Percentiles rank a stretch among this genome's conserved stretches.
phyloP scores from a whole-genome alignment of 2,329 filamentous ascomycete species.

The Nothophaeocryptopus gaeumannii region DNA sequence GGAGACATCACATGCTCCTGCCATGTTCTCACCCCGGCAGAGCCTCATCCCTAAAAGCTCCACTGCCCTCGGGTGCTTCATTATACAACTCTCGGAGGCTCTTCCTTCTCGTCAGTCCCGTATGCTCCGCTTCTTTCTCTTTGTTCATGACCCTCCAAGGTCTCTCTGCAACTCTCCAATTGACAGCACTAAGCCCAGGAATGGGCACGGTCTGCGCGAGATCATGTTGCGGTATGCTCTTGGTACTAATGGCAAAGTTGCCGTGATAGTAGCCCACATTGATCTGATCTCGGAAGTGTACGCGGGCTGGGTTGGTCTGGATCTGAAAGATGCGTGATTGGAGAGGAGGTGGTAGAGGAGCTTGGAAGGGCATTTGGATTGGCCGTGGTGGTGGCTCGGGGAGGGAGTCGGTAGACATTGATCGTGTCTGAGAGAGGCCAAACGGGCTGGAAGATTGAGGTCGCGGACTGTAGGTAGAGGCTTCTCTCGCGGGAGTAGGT shows the following conservation, averaged over 20 bases:
- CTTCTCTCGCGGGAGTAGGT: background rate
- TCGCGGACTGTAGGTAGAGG: background rate
- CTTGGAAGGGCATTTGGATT: constrained; percentile 16
- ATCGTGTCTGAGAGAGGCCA: constrained; percentile 15
- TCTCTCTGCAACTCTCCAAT: constrained; percentile 37
- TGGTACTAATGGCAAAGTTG: constrained; percentile 28
- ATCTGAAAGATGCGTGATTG: constrained; percentile 41
- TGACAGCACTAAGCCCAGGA: constrained; percentile 41
- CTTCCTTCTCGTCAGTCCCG: constrained; percentile 31
- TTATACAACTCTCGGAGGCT: constrained; percentile 31
- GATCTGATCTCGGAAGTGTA: constrained; percentile 43
- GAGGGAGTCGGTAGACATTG: constrained; percentile 19
- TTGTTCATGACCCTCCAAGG: constrained; percentile 32
- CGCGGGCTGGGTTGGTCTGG: constrained; percentile 38
- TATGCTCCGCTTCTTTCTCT: constrained; percentile 29
- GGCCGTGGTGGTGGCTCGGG: constrained; percentile 12
- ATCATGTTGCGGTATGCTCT: constrained; percentile 35
- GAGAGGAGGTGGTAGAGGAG: constrained; percentile 14
- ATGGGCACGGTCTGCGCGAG: constrained; percentile 41
- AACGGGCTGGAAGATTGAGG: constrained; percentile 5
- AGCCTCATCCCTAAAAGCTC: constrained; percentile 5
- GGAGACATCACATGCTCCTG: background rate
- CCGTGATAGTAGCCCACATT: constrained; percentile 35
- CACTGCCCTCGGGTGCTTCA: constrained; percentile 15
- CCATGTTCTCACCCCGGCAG: constrained; percentile 4